A percentile compares a stretch with the other conserved stretches of the same genome.
Evolutionary conservation across 2,329 filamentous ascomycete species (phyloP).

Genomic region (Trichoderma sp.): DNA sequence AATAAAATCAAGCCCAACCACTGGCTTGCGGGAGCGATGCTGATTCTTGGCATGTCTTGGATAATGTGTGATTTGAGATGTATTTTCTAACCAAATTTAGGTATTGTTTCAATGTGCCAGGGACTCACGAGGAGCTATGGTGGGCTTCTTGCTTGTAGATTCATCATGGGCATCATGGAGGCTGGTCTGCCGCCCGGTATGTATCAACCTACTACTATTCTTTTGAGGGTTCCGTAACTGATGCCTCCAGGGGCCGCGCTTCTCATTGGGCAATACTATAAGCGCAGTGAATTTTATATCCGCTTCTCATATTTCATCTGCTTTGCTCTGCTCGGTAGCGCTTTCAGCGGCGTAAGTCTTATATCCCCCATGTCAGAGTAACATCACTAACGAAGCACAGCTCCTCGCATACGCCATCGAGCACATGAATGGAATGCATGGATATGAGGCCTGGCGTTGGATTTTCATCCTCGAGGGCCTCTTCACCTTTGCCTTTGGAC

Average conservation of each 20-base stretch:
- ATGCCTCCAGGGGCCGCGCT: neutral
- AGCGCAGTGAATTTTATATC: neutral
- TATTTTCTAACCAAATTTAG: neutral
- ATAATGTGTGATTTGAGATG: neutral
- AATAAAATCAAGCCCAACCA: constrained; percentile 3
- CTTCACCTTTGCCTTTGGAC: neutral
- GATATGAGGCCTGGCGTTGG: constrained; percentile 47
- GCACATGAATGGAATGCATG: constrained; percentile 45
- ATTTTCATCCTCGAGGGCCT: constrained; percentile 49
- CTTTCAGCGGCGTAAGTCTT: neutral
- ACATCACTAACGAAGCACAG: neutral
- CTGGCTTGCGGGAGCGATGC: neutral
- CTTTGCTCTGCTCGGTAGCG: neutral
- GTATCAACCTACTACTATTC: neutral
- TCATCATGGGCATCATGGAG: neutral
- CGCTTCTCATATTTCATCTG: constrained; percentile 2
- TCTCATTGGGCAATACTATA: neutral
- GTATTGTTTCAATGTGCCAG: neutral
- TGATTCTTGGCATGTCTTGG: neutral
- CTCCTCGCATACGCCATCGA: constrained; percentile 47
- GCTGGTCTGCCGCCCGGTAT: neutral
- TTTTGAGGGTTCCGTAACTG: neutral
- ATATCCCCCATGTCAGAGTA: neutral
- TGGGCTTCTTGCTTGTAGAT: neutral
- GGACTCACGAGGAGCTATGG: neutral